phyloP scores from a whole-genome alignment of 257 asterid species.

The Salvia splendens region DNA sequence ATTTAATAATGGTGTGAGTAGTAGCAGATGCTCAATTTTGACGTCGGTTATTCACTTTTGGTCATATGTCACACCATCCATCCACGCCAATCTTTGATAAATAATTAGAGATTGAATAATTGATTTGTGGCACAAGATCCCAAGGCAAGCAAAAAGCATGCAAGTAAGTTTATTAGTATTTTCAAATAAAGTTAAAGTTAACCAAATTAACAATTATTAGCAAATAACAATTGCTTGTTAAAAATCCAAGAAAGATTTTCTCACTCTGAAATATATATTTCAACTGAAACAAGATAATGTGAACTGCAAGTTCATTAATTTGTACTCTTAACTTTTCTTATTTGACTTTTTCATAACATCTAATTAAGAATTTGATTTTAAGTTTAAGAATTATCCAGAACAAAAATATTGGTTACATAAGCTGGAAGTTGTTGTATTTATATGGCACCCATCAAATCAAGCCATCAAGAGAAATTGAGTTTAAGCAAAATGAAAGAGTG shows the following conservation, averaged over 20 bases:
- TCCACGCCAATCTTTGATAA: conserved; percentile 49
- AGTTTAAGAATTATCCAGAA: no score
- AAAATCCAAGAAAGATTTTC: conserved; percentile 7
- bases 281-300: no score
- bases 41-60: conserved; percentile 19
- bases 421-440: not conserved
- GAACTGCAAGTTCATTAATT: no score
- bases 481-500: conserved; percentile 1
- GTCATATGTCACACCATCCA: conserved; percentile 42
- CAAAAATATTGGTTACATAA: no score
- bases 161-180: not conserved
- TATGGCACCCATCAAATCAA: no score
- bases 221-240: conserved; percentile 36
- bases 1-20: conserved; percentile 2
- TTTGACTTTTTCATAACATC: no score
- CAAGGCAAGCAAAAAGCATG: conserved; percentile 5
- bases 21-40: conserved; percentile 16
- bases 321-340: no score
- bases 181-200: conserved; percentile 21
- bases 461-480: no score
- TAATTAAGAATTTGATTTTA: no score
- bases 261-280: no score
- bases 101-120: not conserved
- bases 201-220: conserved; percentile 30
- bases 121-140: conserved; percentile 7